Evolutionary conservation across 148 eudicot species (phyloP), one percentile per base, ranked within the genome.

Genomic region (Selenicereus undatus): DNA sequence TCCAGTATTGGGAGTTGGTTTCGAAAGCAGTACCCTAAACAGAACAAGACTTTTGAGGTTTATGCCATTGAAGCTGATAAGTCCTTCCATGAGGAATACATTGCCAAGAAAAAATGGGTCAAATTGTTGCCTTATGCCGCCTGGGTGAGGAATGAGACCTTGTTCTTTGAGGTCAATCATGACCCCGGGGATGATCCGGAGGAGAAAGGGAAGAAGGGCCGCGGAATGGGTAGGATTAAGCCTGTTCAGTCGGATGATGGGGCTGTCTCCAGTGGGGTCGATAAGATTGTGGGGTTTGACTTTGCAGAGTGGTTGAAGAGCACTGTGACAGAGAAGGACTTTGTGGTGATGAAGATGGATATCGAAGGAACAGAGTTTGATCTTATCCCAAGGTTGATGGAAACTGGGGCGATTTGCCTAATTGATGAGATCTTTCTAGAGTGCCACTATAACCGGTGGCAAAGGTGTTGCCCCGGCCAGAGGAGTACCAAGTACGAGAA

Each of bases 1-100:
- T 95, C 99, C n/a, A 95, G 99, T 75, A 95, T 95, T 65, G 97
- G 88, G 56, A 90, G 99, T 64, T 95, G 99, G 99, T 95, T 95
- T 45, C 89, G 88, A 83, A 95, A 95, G 79, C 97, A 93, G 32
- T 95, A 95, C 77, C 99, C 99, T 22, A 96, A 96, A 78, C 98
- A 96, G 78, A 93, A 92, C 81, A 92, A 91, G 81, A 93, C 98
- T 0, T 96, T 96, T 54, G 93, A 96, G 8, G 84, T 96, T 29
- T 96, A 89, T 45, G 99, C 99, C 0, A 89, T 96, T 83, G 99
- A 96, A 86, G 99, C 98, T 0, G 99, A 96, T 62, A 89, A 90
- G 75, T 81, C 92, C 8, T 96, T 93, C 42, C 87, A 93, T 45
- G 86, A 85, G 18, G 91, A 95, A 84, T 96, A 96, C 71, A 89